Evolutionary conservation across 768 basidiomycete species (phyloP), one percentile per base, ranked within the genome.

Genomic region (Trametes cingulata): DNA sequence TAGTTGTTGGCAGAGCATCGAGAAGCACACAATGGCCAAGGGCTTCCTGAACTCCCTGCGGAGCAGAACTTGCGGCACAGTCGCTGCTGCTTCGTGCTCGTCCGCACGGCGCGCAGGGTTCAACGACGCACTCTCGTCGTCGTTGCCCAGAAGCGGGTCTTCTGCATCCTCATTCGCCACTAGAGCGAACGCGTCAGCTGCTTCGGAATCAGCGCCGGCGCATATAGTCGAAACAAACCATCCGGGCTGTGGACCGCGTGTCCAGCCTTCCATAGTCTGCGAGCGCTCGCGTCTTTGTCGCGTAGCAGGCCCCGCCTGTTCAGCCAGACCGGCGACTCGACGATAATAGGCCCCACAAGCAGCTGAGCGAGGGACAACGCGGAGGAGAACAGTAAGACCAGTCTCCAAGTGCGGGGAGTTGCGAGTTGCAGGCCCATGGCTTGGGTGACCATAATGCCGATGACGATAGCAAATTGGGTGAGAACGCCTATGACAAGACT

Each of bases 401-500:
- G 65, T 40, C 91, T 85, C 91, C 91, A 94, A 48, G 80, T 71
- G 17, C 77, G 78, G 1, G 88, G 88, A 10, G 85, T 85, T 15
- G 92, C 87, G 48, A 91, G 78, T 52, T 76, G 71, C 37, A 94
- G 77, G 3, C 93, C 93, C 61, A 92, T 77, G 5, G 79, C 73
- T 69, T 98, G 95, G 0, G 94, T 90, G n/a, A 85, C 71, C 80
- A 96, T 87, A 63, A 97, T 89, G 27, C 92, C 92, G 53, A 92
- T 73, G 35, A 96, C 92, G 67, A 96, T 89, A 39, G 82, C 85
- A 25, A 95, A 75, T 65, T 94, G 93, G 0, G 88, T 91, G 27
- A 94, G 77, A 25, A 93, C 88, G 20, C 90, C 90, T 91, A 53
- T 58, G 46, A 29, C 1, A 43, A 46, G 25, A 12, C 51, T 6